Conservation (phyloP, 176 grass and related monocot genomes). For the sorghum (Sorghum bicolor) region Sorghum_bicolor_NCBIv3 NC_012872.2:68592001-68592500, state of each 20-base stretch:
- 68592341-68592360: neutral
- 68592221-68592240: conserved; percentile 3
- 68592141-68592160: conserved; percentile 88
- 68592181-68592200: neutral
- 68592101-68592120: conserved; percentile 59
- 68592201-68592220: neutral
- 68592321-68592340: neutral
- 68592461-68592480: neutral
- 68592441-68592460: conserved; percentile 10
- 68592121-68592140: conserved; percentile 87
- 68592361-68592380: neutral
- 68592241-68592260: conserved; percentile 13
- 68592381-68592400: neutral
- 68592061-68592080: conserved; percentile 89
- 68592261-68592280: neutral
- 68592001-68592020: conserved; percentile 65
- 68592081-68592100: conserved; percentile 66
- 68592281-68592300: neutral
- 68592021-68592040: conserved; percentile 52
- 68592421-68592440: neutral
- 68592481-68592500: neutral
- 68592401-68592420: neutral
- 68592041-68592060: conserved; percentile 57
- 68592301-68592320: neutral
- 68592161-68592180: conserved; percentile 74